Conservation (phyloP, 352 stramenopile genomes). For the Pythium coloratum region DNA sequence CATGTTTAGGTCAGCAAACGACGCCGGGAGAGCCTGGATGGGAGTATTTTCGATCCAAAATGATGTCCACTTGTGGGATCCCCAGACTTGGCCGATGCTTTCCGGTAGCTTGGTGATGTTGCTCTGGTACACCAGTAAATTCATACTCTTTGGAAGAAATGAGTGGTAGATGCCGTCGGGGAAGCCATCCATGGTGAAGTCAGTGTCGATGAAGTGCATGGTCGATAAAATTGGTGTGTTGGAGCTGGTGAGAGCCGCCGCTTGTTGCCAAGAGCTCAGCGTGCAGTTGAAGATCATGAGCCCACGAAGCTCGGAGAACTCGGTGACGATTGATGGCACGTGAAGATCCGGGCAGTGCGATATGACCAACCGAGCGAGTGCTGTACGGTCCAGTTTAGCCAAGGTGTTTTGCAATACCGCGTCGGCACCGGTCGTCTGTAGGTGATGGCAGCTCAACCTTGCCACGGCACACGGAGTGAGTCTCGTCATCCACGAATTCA, state of each 20-base stretch:
- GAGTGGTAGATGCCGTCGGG: conserved; percentile 6
- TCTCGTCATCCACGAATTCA: background rate
- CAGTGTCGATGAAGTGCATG: conserved; percentile 7
- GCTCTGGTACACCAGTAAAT: background rate
- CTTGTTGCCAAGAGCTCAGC: background rate
- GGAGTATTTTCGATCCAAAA: background rate
- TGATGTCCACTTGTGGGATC: background rate
- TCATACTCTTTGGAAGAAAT: background rate
- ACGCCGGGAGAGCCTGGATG: background rate
- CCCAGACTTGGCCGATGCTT: background rate
- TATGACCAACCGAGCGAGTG: background rate
- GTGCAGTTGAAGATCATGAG: conserved; percentile 2
- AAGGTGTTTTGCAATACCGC: background rate
- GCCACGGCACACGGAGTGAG: background rate
- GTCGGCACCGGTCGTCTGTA: background rate
- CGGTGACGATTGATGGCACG: background rate
- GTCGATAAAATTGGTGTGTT: background rate
- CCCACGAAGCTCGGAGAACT: background rate
- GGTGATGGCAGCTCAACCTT: background rate
- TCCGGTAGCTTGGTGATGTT: conserved; percentile 6
- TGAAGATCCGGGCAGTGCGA: background rate
- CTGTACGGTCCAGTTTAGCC: background rate
- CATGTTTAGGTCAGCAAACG: background rate
- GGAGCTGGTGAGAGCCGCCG: background rate
- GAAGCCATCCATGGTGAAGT: conserved; percentile 1